Conservation (phyloP, 768 basidiomycete species). For the Boletellus ananas region DNA sequence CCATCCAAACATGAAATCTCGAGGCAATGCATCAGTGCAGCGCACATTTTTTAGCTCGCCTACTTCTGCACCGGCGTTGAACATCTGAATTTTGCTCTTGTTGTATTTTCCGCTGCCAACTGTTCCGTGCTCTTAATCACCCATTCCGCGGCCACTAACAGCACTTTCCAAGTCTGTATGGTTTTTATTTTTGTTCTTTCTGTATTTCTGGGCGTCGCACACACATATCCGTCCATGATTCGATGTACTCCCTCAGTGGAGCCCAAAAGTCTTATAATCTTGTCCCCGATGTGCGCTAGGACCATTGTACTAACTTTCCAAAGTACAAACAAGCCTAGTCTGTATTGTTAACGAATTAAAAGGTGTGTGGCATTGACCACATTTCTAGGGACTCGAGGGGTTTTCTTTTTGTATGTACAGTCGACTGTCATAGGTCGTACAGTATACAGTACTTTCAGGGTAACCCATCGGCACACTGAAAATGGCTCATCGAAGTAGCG, state of each 20-base stretch:
- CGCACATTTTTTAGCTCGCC: slow-evolving; percentile 40
- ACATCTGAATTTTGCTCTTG: slow-evolving; percentile 20
- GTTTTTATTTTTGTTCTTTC: not conserved
- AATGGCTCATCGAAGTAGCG: too few species aligned
- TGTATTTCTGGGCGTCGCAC: slow-evolving; percentile 22
- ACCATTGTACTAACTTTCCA: slow-evolving; percentile 4
- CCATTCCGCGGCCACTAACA: slow-evolving; percentile 8
- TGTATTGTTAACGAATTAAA: slow-evolving; percentile 17
- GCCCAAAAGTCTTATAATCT: not conserved
- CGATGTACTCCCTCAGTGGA: slow-evolving; percentile 8
- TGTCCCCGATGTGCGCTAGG: not conserved
- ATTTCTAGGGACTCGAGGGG: not conserved
- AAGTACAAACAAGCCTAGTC: slow-evolving; percentile 6
- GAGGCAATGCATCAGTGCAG: slow-evolving; percentile 54
- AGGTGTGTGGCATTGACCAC: slow-evolving; percentile 9
- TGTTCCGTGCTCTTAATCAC: slow-evolving; percentile 5
- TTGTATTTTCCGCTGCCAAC: slow-evolving; percentile 20
- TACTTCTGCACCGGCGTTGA: slow-evolving; percentile 25
- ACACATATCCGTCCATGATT: slow-evolving; percentile 23
- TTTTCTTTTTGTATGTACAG: too few species aligned
- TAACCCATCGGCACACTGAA: too few species aligned
- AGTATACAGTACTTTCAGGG: too few species aligned
- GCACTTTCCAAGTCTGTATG: slow-evolving; percentile 7
- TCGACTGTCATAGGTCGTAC: too few species aligned
- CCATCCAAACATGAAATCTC: slow-evolving; percentile 62